Base-by-base conservation (phyloP, 192 early-diverging fungal genomes). In the Dispira simplex region DNA sequence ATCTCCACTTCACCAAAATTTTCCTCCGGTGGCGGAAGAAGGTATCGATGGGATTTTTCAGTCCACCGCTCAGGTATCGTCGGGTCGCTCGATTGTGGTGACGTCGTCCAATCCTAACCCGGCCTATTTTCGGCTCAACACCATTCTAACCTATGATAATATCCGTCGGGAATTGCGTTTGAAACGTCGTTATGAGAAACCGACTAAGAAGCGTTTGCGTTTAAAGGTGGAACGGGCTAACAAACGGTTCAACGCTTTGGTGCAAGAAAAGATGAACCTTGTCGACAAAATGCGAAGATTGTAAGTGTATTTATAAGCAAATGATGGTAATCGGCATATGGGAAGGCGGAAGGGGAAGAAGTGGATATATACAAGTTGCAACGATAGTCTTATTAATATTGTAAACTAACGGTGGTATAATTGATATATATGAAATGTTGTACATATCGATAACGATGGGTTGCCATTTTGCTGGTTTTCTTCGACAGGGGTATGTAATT, bases 141-240 rank as follows among this genome's bases (percentile, higher is more conserved):
- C 69, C 23, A 81, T 86, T 46, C 65, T 86, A 12, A 65, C 60
- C 45, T 70, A 77, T 43, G 83, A 86, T 64, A 74, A 77, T 48
- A 68, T 82, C 27, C 75, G 81, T n/a, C 67, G 71, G 55, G 83
- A 86, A 66, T 70, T 83, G 16, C 58, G 60, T 14, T 67, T 73
- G 59, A 80, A 79, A 53, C 68, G 67, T 48, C 71, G 79, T 62
- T 86, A 86, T 70, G 85, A 86, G 66, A 86, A 86, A 68, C 85
- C 85, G 1, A 83, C 73, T 53, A 73, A 80, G 28, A 81, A 76
- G 71, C 75, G 84, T 66, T 76, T 79, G 76, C 72, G 85, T 48
- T 54, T 80, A 54, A 76, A 62, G 27, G 73, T 67, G 56, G 76
- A 84, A 65, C 68, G 71, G n/a, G 73, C 82, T 64, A 73, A 73